phyloP scores from a whole-genome alignment of 306 rosid species.

The Neltuma alba region DNA sequence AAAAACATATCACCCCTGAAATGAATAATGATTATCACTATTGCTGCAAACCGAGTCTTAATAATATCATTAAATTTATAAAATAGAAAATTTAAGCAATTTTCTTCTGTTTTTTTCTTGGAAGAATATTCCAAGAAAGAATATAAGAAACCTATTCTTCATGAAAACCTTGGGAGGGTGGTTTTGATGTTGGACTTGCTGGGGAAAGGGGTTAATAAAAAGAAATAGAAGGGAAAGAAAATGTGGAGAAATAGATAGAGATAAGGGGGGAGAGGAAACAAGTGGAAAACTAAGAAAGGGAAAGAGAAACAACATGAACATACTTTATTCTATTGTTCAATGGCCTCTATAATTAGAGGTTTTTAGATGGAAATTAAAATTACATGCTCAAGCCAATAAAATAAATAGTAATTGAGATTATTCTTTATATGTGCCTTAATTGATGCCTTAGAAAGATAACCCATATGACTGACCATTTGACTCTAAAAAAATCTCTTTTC shows the following conservation, averaged over 20 bases:
- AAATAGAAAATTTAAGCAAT: background rate
- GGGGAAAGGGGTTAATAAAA: background rate
- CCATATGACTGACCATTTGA: background rate
- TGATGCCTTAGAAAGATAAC: background rate
- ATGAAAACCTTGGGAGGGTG: conserved; percentile 16
- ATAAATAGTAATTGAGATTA: background rate
- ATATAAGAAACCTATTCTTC: conserved; percentile 4
- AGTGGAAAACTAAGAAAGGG: background rate
- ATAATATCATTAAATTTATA: background rate
- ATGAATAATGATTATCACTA: background rate
- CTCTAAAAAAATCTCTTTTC: background rate
- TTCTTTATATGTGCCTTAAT: background rate
- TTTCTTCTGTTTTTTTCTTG: background rate
- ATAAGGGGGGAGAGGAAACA: background rate
- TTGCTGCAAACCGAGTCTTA: conserved; percentile 7
- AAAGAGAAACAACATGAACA: background rate
- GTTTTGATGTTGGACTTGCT: background rate
- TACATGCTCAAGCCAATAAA: background rate
- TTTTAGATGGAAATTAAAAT: background rate
- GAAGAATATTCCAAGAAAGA: conserved; percentile 1
- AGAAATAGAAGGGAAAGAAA: background rate
- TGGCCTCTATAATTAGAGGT: background rate
- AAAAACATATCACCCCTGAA: background rate
- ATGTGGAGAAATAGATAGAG: background rate
- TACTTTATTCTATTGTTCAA: background rate